Evolutionary conservation across 2,329 filamentous ascomycete genomes (phyloP).

Genomic region (Lachnellula hyalina): DNA sequence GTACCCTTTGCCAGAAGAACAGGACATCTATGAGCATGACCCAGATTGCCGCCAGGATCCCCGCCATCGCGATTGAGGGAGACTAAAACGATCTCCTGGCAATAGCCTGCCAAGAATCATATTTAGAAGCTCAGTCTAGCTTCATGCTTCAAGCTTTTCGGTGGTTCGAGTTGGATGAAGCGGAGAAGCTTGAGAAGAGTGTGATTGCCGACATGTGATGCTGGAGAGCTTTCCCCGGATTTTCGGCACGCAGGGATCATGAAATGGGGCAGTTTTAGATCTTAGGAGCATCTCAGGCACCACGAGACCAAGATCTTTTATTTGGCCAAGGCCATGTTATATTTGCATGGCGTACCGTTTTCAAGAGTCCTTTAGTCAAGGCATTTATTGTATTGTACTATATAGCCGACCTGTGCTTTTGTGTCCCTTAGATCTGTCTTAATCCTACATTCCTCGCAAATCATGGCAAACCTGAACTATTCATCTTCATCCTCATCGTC

Average conservation of each 20-base stretch:
- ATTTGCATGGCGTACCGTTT: too few relatives aligned
- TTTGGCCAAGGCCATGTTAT: too few relatives aligned
- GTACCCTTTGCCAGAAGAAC: conserved; percentile 53
- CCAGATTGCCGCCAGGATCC: conserved; percentile 40
- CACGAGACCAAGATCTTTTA: too few relatives aligned
- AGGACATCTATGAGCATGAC: conserved; percentile 56
- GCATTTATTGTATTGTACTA: too few relatives aligned
- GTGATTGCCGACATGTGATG: conserved; percentile 8
- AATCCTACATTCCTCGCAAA: background rate
- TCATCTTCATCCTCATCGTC: conserved; percentile 51
- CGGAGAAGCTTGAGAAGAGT: background rate
- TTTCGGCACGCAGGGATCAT: background rate
- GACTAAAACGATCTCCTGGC: background rate
- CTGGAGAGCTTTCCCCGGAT: conserved; percentile 9
- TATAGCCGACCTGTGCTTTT: too few relatives aligned
- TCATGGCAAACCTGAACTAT: background rate
- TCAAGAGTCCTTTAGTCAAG: too few relatives aligned
- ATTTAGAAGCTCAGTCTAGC: background rate
- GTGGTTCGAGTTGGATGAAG: background rate
- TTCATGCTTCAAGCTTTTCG: background rate
- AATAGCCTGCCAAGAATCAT: background rate
- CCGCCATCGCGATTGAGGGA: conserved; percentile 20
- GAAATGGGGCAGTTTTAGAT: background rate
- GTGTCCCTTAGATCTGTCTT: too few relatives aligned
- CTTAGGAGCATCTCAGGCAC: too few relatives aligned